Conservation (phyloP, 2,329 filamentous ascomycete species). For the Gaeumannomyces sp. region DNA sequence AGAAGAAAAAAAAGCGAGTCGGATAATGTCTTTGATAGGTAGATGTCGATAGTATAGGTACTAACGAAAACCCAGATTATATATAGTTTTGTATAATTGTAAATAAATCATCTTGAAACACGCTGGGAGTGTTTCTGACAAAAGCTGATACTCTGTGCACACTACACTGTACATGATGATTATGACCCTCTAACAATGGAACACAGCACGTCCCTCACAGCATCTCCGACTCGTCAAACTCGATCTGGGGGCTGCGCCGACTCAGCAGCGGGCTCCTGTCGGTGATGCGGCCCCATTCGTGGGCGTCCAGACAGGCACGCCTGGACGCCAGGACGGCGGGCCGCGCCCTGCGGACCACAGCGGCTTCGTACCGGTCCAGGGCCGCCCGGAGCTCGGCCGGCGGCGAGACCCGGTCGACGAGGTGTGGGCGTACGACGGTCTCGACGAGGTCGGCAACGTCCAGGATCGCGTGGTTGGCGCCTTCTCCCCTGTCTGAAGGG, state of each 20-base stretch:
- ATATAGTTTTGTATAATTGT: neutral
- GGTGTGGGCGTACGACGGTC: conserved; percentile 15
- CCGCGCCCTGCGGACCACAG: conserved; percentile 34
- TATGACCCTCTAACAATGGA: neutral
- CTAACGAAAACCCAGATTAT: too few species aligned
- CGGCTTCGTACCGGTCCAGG: conserved; percentile 36
- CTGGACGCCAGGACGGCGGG: conserved; percentile 44
- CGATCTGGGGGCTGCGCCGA: conserved; percentile 29
- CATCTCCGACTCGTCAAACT: conserved; percentile 22
- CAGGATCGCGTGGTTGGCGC: conserved; percentile 49
- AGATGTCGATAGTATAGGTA: too few species aligned
- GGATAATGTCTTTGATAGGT: neutral
- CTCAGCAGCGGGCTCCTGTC: conserved; percentile 31
- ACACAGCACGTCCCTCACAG: neutral
- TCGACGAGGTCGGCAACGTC: conserved; percentile 41
- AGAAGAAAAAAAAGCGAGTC: neutral
- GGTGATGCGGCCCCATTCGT: conserved; percentile 39
- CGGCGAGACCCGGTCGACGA: neutral
- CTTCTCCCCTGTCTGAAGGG: conserved; percentile 46
- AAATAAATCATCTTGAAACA: neutral
- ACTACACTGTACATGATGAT: neutral
- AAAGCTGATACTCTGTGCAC: neutral
- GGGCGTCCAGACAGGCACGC: conserved; percentile 48
- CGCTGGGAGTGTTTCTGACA: neutral
- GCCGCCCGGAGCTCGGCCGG: conserved; percentile 19